Evolutionary conservation across 805 yeast species (phyloP), one percentile per base, ranked within the genome.

Genomic region (Jamesozyma rosinii): DNA sequence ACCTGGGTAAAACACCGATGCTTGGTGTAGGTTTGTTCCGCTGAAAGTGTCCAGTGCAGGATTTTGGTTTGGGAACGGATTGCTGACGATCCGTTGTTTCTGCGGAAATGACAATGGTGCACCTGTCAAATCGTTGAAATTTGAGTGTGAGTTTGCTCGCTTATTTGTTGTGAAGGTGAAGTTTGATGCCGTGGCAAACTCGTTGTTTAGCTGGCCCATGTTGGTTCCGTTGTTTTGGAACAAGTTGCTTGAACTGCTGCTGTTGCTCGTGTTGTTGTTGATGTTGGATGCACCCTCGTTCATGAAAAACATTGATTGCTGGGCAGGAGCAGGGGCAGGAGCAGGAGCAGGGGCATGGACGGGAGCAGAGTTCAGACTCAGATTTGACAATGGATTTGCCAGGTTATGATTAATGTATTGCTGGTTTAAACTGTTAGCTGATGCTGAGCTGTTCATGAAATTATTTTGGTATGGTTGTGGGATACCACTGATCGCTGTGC

Each of bases 61-160:
- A 22, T 46, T 44, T 33, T 50, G 51, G 37, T 46, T 44, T 33
- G 51, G 51, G 37, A 41, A 51, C n/a, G 57, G 55, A 40, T 51
- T 51, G 38, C 55, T 50, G 14, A 50, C 43, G 19, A 51, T 44
- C 49, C 57, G 50, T 49, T 44, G 46, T 38, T 40, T 45, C n/a
- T 43, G 45, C 13, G 31, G 14, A 10, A 19, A 22, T 10, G 17
- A 38, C 31, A 35, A 35, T 21, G 42, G 37, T 26, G 34, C 20
- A 24, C 29, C 29, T n/a, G 40, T 2, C 19, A 34, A 32, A 31
- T 30, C 24, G n/a, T 37, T 39, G 20, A 42, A 32, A 29, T 42
- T 31, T 13, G 18, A n/a, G 26, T 31, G 36, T 21, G 37, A 20
- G 18, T 35, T 35, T 9, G 18, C 30, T 33, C 35, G 34, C 30